Evolutionary conservation across 495 filamentous ascomycete species (phyloP), one percentile per base, ranked within the genome.

Genomic region (Penicillium atrosanguineum): DNA sequence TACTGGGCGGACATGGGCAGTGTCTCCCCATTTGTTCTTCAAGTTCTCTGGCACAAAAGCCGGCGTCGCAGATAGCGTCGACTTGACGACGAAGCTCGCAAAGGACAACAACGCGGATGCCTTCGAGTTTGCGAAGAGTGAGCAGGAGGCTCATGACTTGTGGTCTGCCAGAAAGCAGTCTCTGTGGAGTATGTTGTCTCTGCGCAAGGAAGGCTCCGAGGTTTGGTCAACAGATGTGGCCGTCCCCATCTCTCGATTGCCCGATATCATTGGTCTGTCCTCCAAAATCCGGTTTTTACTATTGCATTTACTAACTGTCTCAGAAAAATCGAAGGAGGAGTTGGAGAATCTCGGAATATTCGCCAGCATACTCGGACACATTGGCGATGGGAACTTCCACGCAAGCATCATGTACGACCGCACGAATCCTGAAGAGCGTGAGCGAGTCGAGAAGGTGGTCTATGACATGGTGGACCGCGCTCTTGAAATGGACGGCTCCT

Each of bases 361-460:
- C 62, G 90, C 89, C 18, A 89, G 84, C 65, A 90, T 93, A 21
- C 77, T 97, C 0, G 90, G 87, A 12, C 90, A 95, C 56, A 84
- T 95, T 52, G 90, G 90, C 5, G 89, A 95, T 67, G 91, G 91
- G 7, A 97, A 97, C 68, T 96, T 96, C 69, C 91, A 96, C 65
- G 84, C 90, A 60, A 88, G 84, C 66, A 91, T 96, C 61, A 83
- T 96, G 67, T 96, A 94, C 62, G 83, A 93, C 61, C 74, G 79
- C 26, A 76, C 72, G 16, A 76, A 90, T 52, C 80, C 81, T 11
- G 82, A 70, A 4, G 88, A 96, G 69, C 73, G 77, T 29, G 82
- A 77, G 14, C 84, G 85, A 40, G 89, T 95, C 2, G 86, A 94
- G 63, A 79, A 75, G 34, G 89, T 89, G 47, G 90, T 95, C 21